Evolutionary conservation across 1,139 yeast species (phyloP), one percentile per base, ranked within the genome.

Genomic region (Arxiozyma slooffiae): DNA sequence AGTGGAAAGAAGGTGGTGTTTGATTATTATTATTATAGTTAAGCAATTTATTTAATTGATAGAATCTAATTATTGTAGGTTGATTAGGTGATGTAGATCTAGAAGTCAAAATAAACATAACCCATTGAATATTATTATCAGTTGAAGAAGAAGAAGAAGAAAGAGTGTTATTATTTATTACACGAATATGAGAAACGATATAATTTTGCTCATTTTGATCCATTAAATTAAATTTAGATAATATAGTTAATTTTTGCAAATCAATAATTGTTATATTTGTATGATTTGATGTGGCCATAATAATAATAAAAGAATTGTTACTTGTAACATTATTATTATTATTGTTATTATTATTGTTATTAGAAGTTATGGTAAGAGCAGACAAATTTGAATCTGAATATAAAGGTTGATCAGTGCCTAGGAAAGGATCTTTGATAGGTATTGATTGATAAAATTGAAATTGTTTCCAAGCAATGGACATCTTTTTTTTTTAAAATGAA

Each of bases 401-500:
- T 38, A 89, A 71, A 0, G 86, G 81, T 6, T 76, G 73, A 3
- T 73, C 73, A 0, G 84, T 71, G n/a, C 81, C 81, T 55, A 77
- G 75, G 53, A 77, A 72, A 7, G 97, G 97, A 64, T 92, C 97
- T 57, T 82, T 73, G 38, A 92, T 83, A 6, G 97, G 97, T 0
- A 82, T 76, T 46, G 80, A 76, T 52, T 89, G 96, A 67, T 86
- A 89, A 67, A 92, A 83, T 58, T 86, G 90, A 68, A 92, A 86
- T 60, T 86, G 96, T 54, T 94, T 76, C 96, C 96, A 89, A 30
- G 81, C 71, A 17, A 40, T n/a, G 1, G 42, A 45, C 48, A 45
- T 45, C 5, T 17, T 24, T 30, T 30, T 11, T 17, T 24, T 30
- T 30, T 14, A 4, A 26, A 26, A 14, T 26, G 30, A 23, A 7